These are phyloP conservation scores for Arachis stenosperma DNA, from an alignment of 306 rosid genomes.

Conservation along the genomic window DNA sequence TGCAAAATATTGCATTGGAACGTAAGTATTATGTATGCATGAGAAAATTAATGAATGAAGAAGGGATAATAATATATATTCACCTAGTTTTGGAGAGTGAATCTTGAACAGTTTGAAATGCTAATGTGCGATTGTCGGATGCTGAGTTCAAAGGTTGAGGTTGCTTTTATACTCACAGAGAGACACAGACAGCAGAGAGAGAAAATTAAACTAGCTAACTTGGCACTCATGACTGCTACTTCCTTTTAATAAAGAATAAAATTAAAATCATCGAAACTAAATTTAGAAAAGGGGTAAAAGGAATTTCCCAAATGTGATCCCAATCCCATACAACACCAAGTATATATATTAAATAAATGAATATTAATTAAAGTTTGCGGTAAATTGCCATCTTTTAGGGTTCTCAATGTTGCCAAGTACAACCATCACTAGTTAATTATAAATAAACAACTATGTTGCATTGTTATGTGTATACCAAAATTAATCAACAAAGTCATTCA, in stretches of 20 bases:
- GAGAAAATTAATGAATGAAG: background rate
- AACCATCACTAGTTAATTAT: background rate
- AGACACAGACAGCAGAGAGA: background rate
- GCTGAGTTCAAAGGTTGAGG: conserved; percentile 37
- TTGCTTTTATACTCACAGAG: conserved; percentile 63
- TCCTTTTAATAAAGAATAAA: too few relatives aligned
- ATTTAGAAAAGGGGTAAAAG: conserved; percentile 38
- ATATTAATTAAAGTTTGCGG: too few relatives aligned
- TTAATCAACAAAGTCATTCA: too few relatives aligned
- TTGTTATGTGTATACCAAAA: too few relatives aligned
- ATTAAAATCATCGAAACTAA: conserved; percentile 39
- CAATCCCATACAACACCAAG: conserved; percentile 27
- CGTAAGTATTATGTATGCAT: background rate
- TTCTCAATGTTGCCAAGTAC: conserved; percentile 28
- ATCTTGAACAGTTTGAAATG: background rate
- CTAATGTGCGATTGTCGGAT: background rate
- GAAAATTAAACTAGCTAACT: conserved; percentile 18
- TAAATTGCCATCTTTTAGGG: conserved; percentile 32
- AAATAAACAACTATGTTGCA: too few relatives aligned
- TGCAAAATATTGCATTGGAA: background rate
- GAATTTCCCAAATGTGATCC: conserved; percentile 41
- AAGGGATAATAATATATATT: background rate
- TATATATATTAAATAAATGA: background rate
- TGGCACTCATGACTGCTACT: background rate
- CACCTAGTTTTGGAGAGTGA: conserved; percentile 7